A percentile compares a stretch with the other conserved stretches of the same genome.
Conservation (phyloP, 768 basidiomycete species). For the Hypholoma fasciculare region DNA sequence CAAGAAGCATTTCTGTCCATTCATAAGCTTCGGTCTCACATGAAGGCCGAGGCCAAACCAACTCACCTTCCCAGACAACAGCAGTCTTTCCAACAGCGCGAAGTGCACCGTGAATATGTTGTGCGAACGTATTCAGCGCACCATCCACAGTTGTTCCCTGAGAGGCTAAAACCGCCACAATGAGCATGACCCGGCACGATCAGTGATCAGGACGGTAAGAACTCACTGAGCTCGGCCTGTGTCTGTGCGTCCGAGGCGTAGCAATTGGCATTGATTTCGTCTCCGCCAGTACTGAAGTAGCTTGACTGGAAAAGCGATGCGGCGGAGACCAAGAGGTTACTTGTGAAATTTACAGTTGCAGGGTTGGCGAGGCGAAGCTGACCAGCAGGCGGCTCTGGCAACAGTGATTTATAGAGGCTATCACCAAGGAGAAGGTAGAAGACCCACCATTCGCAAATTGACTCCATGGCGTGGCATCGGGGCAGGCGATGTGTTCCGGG, state of each 20-base stretch:
- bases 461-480: slow-evolving; percentile 56
- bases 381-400: slow-evolving; percentile 75
- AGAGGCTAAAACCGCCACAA: slow-evolving; percentile 18
- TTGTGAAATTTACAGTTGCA: slow-evolving; percentile 60
- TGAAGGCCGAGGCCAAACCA: not conserved
- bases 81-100: slow-evolving; percentile 62
- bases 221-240: slow-evolving; percentile 47
- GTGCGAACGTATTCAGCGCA: slow-evolving; percentile 62
- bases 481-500: slow-evolving; percentile 78
- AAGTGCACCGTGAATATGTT: slow-evolving; percentile 56
- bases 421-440: not conserved
- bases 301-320: slow-evolving; percentile 51
- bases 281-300: slow-evolving; percentile 80
- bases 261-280: slow-evolving; percentile 73
- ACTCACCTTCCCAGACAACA: slow-evolving; percentile 75
- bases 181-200: not conserved
- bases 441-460: slow-evolving; percentile 52
- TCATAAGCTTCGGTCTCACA: slow-evolving; percentile 29
- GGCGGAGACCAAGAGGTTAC: slow-evolving; percentile 50
- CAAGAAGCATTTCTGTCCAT: slow-evolving; percentile 60
- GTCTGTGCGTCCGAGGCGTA: slow-evolving; percentile 62
- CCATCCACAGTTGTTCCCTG: slow-evolving; percentile 56
- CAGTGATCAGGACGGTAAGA: slow-evolving; percentile 10
- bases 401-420: not conserved
- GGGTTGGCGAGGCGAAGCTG: slow-evolving; percentile 73